Evolutionary conservation across 2,329 filamentous ascomycete genomes (phyloP).

Genomic region (Fusarium bulbicola): DNA sequence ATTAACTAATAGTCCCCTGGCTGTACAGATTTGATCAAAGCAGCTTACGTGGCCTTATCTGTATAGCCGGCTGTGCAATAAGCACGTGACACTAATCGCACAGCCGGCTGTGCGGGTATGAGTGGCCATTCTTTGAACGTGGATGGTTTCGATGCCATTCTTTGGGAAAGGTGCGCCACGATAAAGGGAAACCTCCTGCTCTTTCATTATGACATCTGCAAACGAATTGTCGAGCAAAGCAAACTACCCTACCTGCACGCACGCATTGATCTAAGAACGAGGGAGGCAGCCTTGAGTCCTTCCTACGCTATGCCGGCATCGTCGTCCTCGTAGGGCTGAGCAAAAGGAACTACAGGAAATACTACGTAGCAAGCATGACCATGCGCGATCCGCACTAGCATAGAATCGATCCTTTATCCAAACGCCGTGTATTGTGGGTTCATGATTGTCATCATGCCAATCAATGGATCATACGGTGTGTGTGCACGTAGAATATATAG

Average conservation of each 20-base stretch:
- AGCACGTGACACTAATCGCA: too few relatives aligned
- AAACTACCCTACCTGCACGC: background rate
- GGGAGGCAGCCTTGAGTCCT: background rate
- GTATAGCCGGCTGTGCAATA: too few relatives aligned
- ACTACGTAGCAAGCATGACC: background rate
- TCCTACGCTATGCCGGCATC: background rate
- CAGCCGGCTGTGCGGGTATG: too few relatives aligned
- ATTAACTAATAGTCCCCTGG: too few relatives aligned
- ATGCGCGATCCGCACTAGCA: background rate
- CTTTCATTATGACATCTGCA: background rate
- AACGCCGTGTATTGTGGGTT: background rate
- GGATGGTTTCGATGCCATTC: conserved; percentile 10
- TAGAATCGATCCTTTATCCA: background rate
- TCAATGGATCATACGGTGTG: too few relatives aligned
- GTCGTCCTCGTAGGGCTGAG: background rate
- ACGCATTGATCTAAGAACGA: background rate
- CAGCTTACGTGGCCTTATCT: too few relatives aligned
- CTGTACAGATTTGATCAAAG: too few relatives aligned
- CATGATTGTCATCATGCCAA: too few relatives aligned
- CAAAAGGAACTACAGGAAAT: background rate
- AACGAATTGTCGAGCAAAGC: background rate
- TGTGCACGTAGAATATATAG: background rate
- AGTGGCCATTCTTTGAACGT: conserved; percentile 13
- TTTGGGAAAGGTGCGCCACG: conserved; percentile 3
- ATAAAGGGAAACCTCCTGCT: background rate